phyloP scores from a whole-genome alignment of 345 rosid species.

The Microcos paniculata region DNA sequence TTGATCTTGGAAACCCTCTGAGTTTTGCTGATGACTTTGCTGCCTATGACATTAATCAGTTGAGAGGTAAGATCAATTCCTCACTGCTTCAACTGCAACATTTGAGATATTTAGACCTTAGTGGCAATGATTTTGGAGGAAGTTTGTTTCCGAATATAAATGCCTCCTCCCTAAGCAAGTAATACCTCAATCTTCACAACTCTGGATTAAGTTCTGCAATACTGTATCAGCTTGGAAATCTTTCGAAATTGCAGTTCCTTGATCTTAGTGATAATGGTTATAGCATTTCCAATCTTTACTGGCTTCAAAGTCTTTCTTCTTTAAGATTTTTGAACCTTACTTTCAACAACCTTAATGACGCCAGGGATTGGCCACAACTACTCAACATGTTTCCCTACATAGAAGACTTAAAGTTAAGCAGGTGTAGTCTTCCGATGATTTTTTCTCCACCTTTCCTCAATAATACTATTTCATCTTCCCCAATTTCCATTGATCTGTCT shows the following conservation, averaged over 20 bases:
- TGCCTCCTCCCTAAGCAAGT: not conserved
- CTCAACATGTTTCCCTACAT: not conserved
- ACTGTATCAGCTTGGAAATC: slow-evolving; percentile 9
- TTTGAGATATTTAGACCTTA: not conserved
- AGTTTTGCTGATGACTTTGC: not conserved
- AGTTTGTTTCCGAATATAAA: not conserved
- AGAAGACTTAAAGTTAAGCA: not conserved
- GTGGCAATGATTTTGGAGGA: not conserved
- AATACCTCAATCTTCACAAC: not conserved
- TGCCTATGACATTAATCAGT: not conserved
- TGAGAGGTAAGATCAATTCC: not conserved
- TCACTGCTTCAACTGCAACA: not conserved
- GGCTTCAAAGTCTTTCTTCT: slow-evolving; percentile 5
- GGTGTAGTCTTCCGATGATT: not conserved
- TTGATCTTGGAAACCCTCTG: slow-evolving; percentile 14
- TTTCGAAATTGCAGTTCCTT: slow-evolving; percentile 15
- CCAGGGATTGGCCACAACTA: slow-evolving; percentile 2
- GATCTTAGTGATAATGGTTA: not conserved
- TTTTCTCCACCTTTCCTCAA: not conserved
- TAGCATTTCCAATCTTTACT: not conserved
- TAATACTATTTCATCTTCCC: not conserved
- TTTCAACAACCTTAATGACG: not conserved
- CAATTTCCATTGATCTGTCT: slow-evolving; percentile 8
- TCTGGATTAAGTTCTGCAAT: not conserved
- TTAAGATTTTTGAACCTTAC: not conserved